A percentile compares a stretch with the other conserved stretches of the same genome.
Evolutionary conservation across 352 stramenopile genomes (phyloP).

Genomic region (Phytophthora agathidicida): DNA sequence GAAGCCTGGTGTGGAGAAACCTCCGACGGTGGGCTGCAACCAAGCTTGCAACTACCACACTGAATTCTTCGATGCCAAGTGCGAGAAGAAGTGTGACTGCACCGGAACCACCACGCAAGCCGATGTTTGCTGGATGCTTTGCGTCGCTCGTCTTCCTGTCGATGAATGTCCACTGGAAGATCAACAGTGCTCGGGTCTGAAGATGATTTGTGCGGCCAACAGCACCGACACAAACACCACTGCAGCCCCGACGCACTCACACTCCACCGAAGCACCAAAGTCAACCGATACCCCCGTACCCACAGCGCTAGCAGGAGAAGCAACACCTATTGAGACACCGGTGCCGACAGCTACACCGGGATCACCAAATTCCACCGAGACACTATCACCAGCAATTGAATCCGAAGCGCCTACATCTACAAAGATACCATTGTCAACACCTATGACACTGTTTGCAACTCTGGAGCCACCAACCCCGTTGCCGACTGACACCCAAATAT

Average conservation of each 20-base stretch:
- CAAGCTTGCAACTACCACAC: slow-evolving; percentile 48
- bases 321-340: neutral
- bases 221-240: slow-evolving; percentile 11
- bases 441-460: neutral
- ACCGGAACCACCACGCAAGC: slow-evolving; percentile 27
- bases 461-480: slow-evolving; percentile 1
- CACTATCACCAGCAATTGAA: neutral
- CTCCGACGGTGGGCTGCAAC: slow-evolving; percentile 37
- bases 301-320: neutral
- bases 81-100: slow-evolving; percentile 51
- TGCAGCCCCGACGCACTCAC: neutral
- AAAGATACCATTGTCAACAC: neutral
- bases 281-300: neutral
- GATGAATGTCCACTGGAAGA: slow-evolving; percentile 36
- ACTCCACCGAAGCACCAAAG: slow-evolving; percentile 1
- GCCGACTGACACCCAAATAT: slow-evolving; percentile 3
- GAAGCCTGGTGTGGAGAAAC: slow-evolving; percentile 29
- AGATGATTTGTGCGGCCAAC: slow-evolving; percentile 35
- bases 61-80: slow-evolving; percentile 43
- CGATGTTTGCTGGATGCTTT: slow-evolving; percentile 70
- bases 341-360: neutral
- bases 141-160: slow-evolving; percentile 30
- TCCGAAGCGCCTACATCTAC: neutral
- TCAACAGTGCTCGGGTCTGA: slow-evolving; percentile 43
- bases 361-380: neutral